Evolutionary conservation across 1,284 basidiomycete species (phyloP).

Genomic region (Porogramme epimiltina): DNA sequence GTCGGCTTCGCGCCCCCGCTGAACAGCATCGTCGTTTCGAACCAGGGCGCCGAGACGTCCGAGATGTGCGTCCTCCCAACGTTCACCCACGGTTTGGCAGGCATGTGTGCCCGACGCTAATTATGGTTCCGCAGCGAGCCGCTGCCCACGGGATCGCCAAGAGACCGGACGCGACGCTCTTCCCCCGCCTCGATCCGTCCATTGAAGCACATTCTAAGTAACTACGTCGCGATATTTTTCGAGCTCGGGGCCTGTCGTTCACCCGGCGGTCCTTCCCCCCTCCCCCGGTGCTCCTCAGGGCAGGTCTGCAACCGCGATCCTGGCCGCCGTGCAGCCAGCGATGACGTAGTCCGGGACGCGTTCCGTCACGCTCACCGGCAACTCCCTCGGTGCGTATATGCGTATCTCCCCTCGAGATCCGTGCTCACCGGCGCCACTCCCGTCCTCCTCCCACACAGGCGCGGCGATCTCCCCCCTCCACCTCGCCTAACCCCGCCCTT

Average conservation of each 20-base stretch:
- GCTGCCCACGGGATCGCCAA: constrained; percentile 50
- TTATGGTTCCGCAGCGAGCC: constrained; percentile 44
- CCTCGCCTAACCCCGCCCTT: constrained; percentile 48
- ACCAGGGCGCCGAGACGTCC: constrained; percentile 49
- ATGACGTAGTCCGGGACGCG: constrained; percentile 31
- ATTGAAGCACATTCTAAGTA: constrained; percentile 64
- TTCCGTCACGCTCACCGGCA: constrained; percentile 38
- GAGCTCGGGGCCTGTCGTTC: too few relatives aligned
- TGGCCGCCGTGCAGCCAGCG: constrained; percentile 38
- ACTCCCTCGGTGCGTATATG: constrained; percentile 38
- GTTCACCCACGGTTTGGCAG: constrained; percentile 38
- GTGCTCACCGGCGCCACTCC: neutral
- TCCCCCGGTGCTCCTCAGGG: constrained; percentile 32
- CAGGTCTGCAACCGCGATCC: constrained; percentile 40
- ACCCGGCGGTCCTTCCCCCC: constrained; percentile 14
- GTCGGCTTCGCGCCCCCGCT: constrained; percentile 28
- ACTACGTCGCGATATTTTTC: constrained; percentile 43
- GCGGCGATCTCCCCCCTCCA: constrained; percentile 51
- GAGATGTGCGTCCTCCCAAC: constrained; percentile 39
- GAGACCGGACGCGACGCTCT: constrained; percentile 46
- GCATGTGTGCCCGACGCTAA: neutral
- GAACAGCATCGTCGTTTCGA: constrained; percentile 31
- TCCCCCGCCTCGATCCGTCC: constrained; percentile 53
- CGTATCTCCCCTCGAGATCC: neutral
- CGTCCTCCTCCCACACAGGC: constrained; percentile 24